Percentiles rank a stretch among this genome's conserved stretches.
These are phyloP conservation scores for Furcasterigmium furcatum DNA, from an alignment of 2,329 filamentous ascomycete species.

Conservation along the genomic window DNA sequence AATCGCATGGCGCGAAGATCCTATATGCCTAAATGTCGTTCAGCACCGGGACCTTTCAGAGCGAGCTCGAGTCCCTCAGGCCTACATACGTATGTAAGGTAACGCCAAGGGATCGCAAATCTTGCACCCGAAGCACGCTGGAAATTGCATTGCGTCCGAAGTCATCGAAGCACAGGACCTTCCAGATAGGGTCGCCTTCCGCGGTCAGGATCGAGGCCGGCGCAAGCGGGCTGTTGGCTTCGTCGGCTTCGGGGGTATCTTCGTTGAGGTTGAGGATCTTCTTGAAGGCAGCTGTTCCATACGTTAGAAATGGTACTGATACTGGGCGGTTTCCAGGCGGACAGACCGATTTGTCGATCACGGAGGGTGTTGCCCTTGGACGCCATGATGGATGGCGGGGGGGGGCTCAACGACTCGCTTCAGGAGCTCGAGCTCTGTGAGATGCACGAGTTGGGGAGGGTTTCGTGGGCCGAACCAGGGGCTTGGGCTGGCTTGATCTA, in stretches of 20 bases:
- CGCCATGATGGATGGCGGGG: constrained; percentile 36
- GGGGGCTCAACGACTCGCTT: constrained; percentile 6
- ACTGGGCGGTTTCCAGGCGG: too few relatives aligned
- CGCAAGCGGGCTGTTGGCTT: constrained; percentile 57
- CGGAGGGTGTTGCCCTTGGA: constrained; percentile 42
- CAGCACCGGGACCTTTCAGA: constrained; percentile 13
- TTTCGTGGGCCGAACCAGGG: too few relatives aligned
- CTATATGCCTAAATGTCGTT: constrained; percentile 63
- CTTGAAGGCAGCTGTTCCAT: constrained; percentile 75
- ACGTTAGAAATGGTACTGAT: not conserved
- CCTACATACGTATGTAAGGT: constrained; percentile 81
- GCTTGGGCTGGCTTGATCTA: too few relatives aligned
- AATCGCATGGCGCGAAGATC: constrained; percentile 79
- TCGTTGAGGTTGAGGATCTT: constrained; percentile 95
- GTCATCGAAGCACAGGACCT: constrained; percentile 93
- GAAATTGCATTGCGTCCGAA: constrained; percentile 91
- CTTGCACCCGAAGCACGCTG: constrained; percentile 90
- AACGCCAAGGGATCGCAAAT: constrained; percentile 89
- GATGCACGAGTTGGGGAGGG: too few relatives aligned
- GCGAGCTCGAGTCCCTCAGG: not conserved
- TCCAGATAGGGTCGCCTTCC: constrained; percentile 94
- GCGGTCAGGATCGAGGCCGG: constrained; percentile 76
- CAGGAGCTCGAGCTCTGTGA: constrained; percentile 7
- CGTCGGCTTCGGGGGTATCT: constrained; percentile 59
- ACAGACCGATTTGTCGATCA: constrained; percentile 47